These are phyloP conservation scores for Pirum gemmata DNA, from an alignment of 78 protist species.

Conservation along the genomic window DNA sequence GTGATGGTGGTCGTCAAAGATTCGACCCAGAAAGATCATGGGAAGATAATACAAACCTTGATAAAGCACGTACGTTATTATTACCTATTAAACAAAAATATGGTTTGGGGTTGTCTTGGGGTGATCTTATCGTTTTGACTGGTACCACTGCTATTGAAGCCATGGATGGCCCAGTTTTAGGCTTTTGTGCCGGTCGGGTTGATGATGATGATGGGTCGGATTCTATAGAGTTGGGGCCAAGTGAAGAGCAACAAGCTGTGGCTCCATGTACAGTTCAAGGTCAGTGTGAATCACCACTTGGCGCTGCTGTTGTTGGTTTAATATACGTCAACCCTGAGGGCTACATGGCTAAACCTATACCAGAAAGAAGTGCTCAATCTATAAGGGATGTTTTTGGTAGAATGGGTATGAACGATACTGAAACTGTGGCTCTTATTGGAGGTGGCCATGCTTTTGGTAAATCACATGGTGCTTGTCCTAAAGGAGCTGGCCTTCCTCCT, in stretches of 20 bases:
- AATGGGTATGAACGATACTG: slow-evolving; percentile 59
- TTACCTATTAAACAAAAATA: slow-evolving; percentile 56
- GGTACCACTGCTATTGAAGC: slow-evolving; percentile 51
- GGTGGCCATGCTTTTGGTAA: slow-evolving; percentile 71
- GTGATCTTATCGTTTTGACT: slow-evolving; percentile 54
- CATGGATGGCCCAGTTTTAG: slow-evolving; percentile 45
- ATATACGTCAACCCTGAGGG: slow-evolving; percentile 70
- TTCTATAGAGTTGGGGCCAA: slow-evolving; percentile 5
- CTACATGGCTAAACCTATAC: too few relatives aligned
- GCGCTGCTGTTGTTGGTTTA: slow-evolving; percentile 47
- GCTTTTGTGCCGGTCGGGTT: slow-evolving; percentile 50
- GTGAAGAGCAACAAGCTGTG: neutral
- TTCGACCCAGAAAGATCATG: slow-evolving; percentile 38
- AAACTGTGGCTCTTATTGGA: slow-evolving; percentile 66
- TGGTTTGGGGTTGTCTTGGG: slow-evolving; percentile 60
- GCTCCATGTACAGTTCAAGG: slow-evolving; percentile 24
- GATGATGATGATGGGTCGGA: neutral
- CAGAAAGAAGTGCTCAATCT: slow-evolving; percentile 37
- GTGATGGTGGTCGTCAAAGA: slow-evolving; percentile 40
- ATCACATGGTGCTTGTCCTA: slow-evolving; percentile 64
- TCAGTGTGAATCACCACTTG: slow-evolving; percentile 42
- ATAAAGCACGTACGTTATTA: slow-evolving; percentile 51
- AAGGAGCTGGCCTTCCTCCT: too few relatives aligned
- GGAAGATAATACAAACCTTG: slow-evolving; percentile 64
- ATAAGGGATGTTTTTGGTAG: slow-evolving; percentile 57